Percentiles rank a stretch among this genome's conserved stretches.
Evolutionary conservation across 192 early-diverging fungal genomes (phyloP).

Genomic region (Backusella sp.): DNA sequence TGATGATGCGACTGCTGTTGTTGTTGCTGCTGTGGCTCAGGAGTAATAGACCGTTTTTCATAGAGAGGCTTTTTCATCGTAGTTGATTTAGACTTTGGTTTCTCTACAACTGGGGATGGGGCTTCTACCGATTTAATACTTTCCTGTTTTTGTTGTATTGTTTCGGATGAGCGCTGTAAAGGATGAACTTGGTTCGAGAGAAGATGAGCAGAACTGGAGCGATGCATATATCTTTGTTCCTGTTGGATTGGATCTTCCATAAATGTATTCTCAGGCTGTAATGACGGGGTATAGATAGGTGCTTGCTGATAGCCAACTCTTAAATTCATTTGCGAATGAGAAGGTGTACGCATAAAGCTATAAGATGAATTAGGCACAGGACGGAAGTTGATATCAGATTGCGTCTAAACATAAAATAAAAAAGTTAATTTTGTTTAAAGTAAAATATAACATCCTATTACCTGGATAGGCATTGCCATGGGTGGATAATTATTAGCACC

Average conservation of each 20-base stretch:
- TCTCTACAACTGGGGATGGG: background rate
- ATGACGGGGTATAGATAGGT: background rate
- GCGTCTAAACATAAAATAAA: background rate
- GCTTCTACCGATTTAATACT: background rate
- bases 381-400: background rate
- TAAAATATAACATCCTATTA: background rate
- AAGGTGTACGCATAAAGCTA: conserved; percentile 1
- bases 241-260: background rate
- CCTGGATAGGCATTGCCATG: background rate
- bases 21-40: background rate
- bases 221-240: background rate
- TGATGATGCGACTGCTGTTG: background rate
- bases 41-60: background rate
- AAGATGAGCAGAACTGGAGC: background rate
- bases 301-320: background rate
- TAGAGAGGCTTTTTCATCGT: conserved; percentile 6
- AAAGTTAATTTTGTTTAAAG: background rate
- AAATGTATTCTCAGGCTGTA: conserved; percentile 3
- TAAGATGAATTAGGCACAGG: background rate
- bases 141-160: background rate
- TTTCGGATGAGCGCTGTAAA: background rate
- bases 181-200: background rate
- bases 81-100: background rate
- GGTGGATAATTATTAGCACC: background rate
- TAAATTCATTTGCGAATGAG: background rate